Base-by-base conservation (phyloP, 352 stramenopile species). In the Albugo candida region DNA sequence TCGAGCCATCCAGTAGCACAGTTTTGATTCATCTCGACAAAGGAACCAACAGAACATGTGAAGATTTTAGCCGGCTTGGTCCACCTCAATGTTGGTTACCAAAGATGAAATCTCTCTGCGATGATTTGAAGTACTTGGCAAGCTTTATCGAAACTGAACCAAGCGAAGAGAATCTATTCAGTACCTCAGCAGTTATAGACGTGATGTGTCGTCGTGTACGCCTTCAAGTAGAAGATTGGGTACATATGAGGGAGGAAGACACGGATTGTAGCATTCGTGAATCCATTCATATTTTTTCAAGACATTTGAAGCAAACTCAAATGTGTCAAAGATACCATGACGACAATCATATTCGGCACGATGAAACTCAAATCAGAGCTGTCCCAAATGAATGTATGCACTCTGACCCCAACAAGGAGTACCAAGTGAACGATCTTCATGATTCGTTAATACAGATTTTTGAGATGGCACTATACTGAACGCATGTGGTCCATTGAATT, bases 321-420 rank as follows among this genome's bases (percentile, higher is more conserved):
- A 74, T 74, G 65, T 71, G 65, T 47, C 64, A 73, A 41, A 71
- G 69, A 53, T 71, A 74, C 36, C 53, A 55, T 43, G 65, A 74
- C 24, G 65, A 77, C 21, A 44, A 55, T 11, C 53, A 31, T 31
- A 10, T 31, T 31, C 24, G 24, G 8, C 3, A 10, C 8, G 8
- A 31, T 31, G 24, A 31, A 31, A 8, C 8, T 31, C 24, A 3
- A 31, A 8, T 31, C 24, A 31, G 8, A 31, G 24, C 24, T 31
- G 24, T 10, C 8, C 24, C 3, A 31, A 31, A 8, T 10, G 24
- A 3, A 31, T 8, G 3, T 3, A 3, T 31, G 24, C 24, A 31
- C 3, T 31, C 24, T 31, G 3, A 8, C 3, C 24, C 3, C 3
- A 31, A 10, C 8, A 31, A 31, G 24, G 8, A 31, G 8, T 10